phyloP scores from a whole-genome alignment of 345 rosid genomes.

The Orychophragmus violaceus region DNA sequence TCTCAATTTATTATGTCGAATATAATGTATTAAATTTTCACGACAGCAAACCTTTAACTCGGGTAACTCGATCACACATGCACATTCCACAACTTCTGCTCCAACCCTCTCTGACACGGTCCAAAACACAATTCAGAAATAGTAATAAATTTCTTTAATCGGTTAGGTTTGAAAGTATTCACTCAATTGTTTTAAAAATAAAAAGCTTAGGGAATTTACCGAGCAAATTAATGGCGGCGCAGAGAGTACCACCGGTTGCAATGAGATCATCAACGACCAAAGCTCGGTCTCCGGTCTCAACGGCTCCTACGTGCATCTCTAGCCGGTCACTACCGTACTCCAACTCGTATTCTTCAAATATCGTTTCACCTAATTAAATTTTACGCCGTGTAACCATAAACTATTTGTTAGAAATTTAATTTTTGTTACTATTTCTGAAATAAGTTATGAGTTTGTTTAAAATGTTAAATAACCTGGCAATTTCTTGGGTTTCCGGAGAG shows the following conservation, averaged over 20 bases:
- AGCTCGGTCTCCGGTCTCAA: slow-evolving; percentile 64
- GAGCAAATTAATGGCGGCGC: slow-evolving; percentile 88
- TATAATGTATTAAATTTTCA: slow-evolving; percentile 20
- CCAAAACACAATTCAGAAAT: background rate
- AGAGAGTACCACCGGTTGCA: slow-evolving; percentile 94
- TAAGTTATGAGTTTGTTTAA: background rate
- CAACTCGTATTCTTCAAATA: slow-evolving; percentile 73
- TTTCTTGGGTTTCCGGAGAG: slow-evolving; percentile 85
- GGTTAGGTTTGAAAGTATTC: background rate
- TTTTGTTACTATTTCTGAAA: background rate
- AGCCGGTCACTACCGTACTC: slow-evolving; percentile 91
- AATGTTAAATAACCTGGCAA: slow-evolving; percentile 57
- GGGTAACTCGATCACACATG: slow-evolving; percentile 82
- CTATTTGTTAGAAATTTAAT: background rate
- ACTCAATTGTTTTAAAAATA: background rate
- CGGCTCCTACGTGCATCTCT: slow-evolving; percentile 93
- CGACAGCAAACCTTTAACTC: slow-evolving; percentile 59
- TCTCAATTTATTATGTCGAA: slow-evolving; percentile 21
- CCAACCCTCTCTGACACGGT: slow-evolving; percentile 63
- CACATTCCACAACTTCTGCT: slow-evolving; percentile 89
- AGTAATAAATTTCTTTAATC: background rate
- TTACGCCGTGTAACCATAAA: slow-evolving; percentile 9
- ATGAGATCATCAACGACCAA: slow-evolving; percentile 85
- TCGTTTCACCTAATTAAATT: slow-evolving; percentile 57
- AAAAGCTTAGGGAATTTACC: slow-evolving; percentile 35